phyloP scores from a whole-genome alignment of 1,139 yeast genomes.

The Hyphopichia wangnamkhiaoensis region DNA sequence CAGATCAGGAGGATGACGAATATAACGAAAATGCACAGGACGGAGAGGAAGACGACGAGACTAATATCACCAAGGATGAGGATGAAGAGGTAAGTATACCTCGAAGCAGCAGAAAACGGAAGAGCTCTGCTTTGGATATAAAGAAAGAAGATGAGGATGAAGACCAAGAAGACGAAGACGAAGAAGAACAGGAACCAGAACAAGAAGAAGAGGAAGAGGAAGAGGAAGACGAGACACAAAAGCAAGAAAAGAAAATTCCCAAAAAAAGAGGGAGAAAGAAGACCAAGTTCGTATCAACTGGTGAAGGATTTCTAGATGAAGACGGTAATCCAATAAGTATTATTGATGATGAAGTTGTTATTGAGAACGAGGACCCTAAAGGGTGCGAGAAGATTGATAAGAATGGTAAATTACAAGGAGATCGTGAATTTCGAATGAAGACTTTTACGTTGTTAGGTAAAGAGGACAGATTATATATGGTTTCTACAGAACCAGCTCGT shows the following conservation, averaged over 20 bases:
- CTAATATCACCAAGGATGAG: conserved; percentile 12
- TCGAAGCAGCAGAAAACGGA: conserved; percentile 23
- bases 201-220: conserved; percentile 19
- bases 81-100: conserved; percentile 19
- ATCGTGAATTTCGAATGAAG: conserved; percentile 77
- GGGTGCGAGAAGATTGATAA: conserved; percentile 76
- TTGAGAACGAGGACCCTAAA: conserved; percentile 72
- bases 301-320: conserved; percentile 47
- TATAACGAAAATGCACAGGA: conserved; percentile 20
- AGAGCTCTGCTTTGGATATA: not conserved
- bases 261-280: conserved; percentile 51
- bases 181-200: conserved; percentile 17
- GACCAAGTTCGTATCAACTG: conserved; percentile 35
- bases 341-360: conserved; percentile 74
- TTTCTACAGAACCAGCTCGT: conserved; percentile 94
- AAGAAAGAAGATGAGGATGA: conserved; percentile 26
- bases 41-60: conserved; percentile 17
- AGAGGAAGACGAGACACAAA: conserved; percentile 13
- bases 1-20: conserved; percentile 26
- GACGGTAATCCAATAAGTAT: conserved; percentile 56
- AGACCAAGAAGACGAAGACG: conserved; percentile 25
- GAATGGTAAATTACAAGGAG: conserved; percentile 70
- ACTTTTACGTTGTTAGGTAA: conserved; percentile 76
- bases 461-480: conserved; percentile 78
- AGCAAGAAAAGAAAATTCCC: conserved; percentile 20